Conservation (phyloP, 2,329 filamentous ascomycete genomes). For the Paecilomyces sp. region DNA sequence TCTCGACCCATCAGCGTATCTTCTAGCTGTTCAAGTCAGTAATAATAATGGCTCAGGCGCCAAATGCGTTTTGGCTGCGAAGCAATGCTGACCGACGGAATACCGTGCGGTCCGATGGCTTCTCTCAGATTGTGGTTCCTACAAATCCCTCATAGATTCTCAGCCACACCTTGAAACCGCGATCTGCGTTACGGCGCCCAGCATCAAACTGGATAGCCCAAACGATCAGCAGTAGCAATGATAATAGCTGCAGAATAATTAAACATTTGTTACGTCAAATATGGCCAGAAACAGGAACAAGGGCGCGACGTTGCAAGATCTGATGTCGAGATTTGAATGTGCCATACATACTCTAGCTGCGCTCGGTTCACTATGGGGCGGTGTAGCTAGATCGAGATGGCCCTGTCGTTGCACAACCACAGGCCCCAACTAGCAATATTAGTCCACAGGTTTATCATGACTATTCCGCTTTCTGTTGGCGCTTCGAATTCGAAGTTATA, state of each 20-base stretch:
- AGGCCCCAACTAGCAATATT: no score
- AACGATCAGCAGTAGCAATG: neutral
- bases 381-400: neutral
- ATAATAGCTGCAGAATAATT: no score
- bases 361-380: neutral
- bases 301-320: neutral
- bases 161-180: neutral
- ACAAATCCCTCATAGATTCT: conserved; percentile 1
- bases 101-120: neutral
- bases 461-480: no score
- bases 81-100: neutral
- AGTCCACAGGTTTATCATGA: no score
- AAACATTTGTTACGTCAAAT: no score
- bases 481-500: no score
- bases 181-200: neutral
- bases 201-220: neutral
- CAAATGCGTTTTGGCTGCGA: neutral
- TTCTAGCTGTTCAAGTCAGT: neutral
- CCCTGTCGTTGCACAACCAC: neutral
- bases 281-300: neutral
- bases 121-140: neutral
- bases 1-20: neutral
- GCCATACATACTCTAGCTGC: neutral
- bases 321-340: neutral
- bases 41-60: neutral